These are phyloP conservation scores for Kandelia obovata DNA, from an alignment of 345 rosid species.

Conservation along the genomic window DNA sequence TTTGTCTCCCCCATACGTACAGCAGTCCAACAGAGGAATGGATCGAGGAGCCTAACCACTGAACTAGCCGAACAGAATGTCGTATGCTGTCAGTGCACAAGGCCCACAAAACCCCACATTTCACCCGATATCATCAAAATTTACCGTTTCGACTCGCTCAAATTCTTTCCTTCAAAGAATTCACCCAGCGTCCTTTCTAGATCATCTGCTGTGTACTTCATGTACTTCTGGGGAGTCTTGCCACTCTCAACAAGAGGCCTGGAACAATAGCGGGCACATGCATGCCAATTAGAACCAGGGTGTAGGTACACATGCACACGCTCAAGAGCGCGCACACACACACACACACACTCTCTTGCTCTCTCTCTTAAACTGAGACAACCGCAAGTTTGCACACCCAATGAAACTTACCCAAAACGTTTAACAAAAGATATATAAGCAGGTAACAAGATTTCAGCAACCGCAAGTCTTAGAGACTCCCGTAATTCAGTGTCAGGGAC, in stretches of 20 bases:
- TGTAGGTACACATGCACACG: too few species aligned
- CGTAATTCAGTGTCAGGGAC: conserved; percentile 92
- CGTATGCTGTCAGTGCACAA: too few species aligned
- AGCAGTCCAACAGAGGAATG: too few species aligned
- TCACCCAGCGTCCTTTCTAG: conserved; percentile 89
- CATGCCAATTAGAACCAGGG: too few species aligned
- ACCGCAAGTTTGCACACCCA: conserved; percentile 7
- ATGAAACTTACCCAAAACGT: conserved; percentile 67
- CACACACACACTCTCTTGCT: too few species aligned
- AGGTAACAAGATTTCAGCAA: conserved; percentile 90
- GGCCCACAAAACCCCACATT: too few species aligned
- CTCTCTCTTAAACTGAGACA: too few species aligned
- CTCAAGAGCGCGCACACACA: too few species aligned
- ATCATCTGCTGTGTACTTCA: conserved; percentile 79
- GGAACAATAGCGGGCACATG: conserved; percentile 10
- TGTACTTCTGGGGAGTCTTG: conserved; percentile 75
- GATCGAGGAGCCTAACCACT: too few species aligned
- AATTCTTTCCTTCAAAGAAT: conserved; percentile 84
- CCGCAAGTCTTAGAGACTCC: conserved; percentile 92
- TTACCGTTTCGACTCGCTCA: conserved; percentile 68
- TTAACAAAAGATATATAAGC: conserved; percentile 88
- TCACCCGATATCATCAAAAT: background rate
- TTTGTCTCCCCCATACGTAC: too few species aligned
- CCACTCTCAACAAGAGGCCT: conserved; percentile 91
- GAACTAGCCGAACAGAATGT: too few species aligned